Evolutionary conservation across 2,329 filamentous ascomycete species (phyloP).

Genomic region (Aspergillus chevalieri): DNA sequence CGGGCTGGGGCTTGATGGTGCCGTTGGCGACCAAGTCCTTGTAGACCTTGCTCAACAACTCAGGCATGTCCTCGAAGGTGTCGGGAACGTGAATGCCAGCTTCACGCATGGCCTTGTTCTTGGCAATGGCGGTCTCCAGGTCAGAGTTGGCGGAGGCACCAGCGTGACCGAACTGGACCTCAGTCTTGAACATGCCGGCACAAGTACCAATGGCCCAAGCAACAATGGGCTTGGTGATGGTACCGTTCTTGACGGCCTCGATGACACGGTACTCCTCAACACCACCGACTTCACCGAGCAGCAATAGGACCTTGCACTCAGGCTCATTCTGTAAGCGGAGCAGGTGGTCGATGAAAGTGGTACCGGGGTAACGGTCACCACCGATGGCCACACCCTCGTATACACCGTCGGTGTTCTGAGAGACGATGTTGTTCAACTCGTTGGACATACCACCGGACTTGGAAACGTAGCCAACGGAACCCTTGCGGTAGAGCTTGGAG

Average conservation of each 20-base stretch:
- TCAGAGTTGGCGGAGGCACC: conserved; percentile 99
- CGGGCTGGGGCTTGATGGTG: conserved; percentile 75
- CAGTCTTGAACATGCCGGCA: conserved; percentile 99
- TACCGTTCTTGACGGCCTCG: conserved; percentile 88
- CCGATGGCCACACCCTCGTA: conserved; percentile 99
- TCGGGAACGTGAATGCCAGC: conserved; percentile 91
- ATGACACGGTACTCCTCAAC: conserved; percentile 99
- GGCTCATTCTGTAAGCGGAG: conserved; percentile 94
- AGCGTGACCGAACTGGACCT: conserved; percentile 98
- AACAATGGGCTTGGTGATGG: conserved; percentile 97
- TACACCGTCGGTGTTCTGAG: conserved; percentile 93
- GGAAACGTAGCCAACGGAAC: conserved; percentile 97
- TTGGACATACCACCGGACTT: conserved; percentile 99
- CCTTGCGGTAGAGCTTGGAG: conserved; percentile 99
- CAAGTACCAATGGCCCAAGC: conserved; percentile 99
- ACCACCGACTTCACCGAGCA: conserved; percentile 97
- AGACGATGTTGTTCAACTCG: conserved; percentile 99
- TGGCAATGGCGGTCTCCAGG: conserved; percentile 90
- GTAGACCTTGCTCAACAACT: conserved; percentile 72
- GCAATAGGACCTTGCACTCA: conserved; percentile 91
- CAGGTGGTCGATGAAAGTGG: conserved; percentile 98
- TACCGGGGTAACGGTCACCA: conserved; percentile 97
- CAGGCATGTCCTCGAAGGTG: conserved; percentile 93
- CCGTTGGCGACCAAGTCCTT: conserved; percentile 78
- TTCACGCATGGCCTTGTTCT: conserved; percentile 96